Base-by-base conservation (phyloP, 768 basidiomycete genomes). In the Lactarius pseudohatsudake region DNA sequence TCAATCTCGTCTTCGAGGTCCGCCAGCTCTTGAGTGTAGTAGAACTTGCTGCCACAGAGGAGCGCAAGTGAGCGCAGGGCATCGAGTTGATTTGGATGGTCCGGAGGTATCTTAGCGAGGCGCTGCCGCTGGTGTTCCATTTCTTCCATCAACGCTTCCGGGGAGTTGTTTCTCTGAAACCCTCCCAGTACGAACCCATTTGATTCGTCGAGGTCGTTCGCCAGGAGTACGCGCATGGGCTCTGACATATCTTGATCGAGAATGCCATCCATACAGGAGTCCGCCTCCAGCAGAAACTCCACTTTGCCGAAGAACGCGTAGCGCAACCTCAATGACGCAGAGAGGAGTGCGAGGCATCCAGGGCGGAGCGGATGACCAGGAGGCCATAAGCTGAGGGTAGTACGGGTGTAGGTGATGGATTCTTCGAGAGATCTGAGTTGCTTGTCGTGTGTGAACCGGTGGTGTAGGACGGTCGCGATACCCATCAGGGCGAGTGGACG, bases 1-100 rank as follows among this genome's bases (percentile, higher is more conserved):
- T 43, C 15, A 40, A 65, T 65, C 38, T 59, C 59, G 18, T 65
- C 59, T 10, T 64, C 64, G 20, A 65, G 59, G 59, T 65, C 58
- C 11, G n/a, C 53, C 53, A 56, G 54, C n/a, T 55, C 28, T 7
- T 16, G 1, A 0, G 64, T 65, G 40, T 8, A 28, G 5, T 20
- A n/a, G 50, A 45, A 60, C 6, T 45, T 65, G 30, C 36, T 15
- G 0, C 53, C 30, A 22, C 28, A 64, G 28, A 26, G 4, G 22
- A n/a, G 30, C 30, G 50, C 64, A 26, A 64, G 26, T 36, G 22
- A 28, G 8, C 26, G 57, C 20, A 64, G 64, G 32, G 40, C 58
- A 20, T 64, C 57, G 50, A 59, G 58, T 36, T 60, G 53, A 20
- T 36, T 30, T 11, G 64, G 34, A 20, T 34, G 38, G 16, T 9